phyloP scores from a whole-genome alignment of 345 rosid species.

The Sonneratia caseolaris region DNA sequence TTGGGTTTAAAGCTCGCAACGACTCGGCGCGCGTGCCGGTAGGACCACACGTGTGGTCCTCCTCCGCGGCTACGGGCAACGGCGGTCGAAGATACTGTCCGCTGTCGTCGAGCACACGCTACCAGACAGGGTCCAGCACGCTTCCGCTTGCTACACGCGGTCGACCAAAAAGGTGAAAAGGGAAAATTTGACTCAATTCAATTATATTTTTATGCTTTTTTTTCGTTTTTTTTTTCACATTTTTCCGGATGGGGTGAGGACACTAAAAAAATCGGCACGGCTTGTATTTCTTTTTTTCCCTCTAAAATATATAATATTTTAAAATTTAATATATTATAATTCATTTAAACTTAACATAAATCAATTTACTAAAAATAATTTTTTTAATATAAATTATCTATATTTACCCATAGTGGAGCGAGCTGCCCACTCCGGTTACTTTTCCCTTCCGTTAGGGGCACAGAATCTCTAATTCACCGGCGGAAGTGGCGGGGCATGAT shows the following conservation, averaged over 20 bases:
- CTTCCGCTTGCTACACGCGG: neutral
- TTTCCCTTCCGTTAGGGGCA: slow-evolving; percentile 9
- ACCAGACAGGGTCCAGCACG: neutral
- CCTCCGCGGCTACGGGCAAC: neutral
- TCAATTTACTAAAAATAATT: no score
- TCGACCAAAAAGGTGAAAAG: neutral
- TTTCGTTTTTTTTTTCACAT: neutral
- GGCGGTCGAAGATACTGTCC: slow-evolving; percentile 13
- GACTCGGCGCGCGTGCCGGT: slow-evolving; percentile 8
- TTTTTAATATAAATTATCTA: no score
- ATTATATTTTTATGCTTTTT: neutral
- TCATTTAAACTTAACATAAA: no score
- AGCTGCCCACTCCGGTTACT: neutral
- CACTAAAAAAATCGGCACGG: no score
- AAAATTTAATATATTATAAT: no score
- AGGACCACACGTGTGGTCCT: slow-evolving; percentile 25
- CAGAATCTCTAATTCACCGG: slow-evolving; percentile 17
- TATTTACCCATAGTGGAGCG: no score
- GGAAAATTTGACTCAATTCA: neutral
- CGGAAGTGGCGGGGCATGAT: slow-evolving; percentile 43
- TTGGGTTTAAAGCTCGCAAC: neutral
- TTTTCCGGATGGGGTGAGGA: no score
- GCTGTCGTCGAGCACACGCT: slow-evolving; percentile 29
- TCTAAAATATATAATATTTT: no score
- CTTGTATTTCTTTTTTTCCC: no score